A percentile compares a stretch with the other conserved stretches of the same genome.
phyloP scores from a whole-genome alignment of 305 asterid genomes.

The Plantago coronopus region DNA sequence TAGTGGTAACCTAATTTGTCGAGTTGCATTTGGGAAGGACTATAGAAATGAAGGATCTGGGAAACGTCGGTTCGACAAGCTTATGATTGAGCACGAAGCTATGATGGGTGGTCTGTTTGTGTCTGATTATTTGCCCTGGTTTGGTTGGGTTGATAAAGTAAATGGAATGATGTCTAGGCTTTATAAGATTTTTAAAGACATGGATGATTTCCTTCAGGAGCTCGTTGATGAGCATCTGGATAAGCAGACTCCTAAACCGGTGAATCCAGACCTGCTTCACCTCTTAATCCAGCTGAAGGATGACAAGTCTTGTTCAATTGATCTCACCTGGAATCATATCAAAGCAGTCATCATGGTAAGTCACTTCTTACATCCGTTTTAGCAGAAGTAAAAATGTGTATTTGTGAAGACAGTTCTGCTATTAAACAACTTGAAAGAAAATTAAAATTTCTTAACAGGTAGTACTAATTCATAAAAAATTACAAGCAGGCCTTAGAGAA shows the following conservation, averaged over 20 bases:
- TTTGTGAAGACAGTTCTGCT: no score
- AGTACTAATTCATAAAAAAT: no score
- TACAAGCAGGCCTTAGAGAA: no score
- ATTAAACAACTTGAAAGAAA: no score
- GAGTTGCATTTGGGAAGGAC: constrained; percentile 30
- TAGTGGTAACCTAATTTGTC: constrained; percentile 16
- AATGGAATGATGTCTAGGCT: constrained; percentile 23
- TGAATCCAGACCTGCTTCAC: constrained; percentile 28
- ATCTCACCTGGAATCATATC: constrained; percentile 36
- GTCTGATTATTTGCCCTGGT: constrained; percentile 27
- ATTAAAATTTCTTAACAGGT: no score
- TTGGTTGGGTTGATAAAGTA: constrained; percentile 29
- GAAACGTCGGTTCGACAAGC: constrained; percentile 12
- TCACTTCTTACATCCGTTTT: no score
- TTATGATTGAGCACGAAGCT: constrained; percentile 15
- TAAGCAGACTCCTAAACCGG: background rate
- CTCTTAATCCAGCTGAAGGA: constrained; percentile 32
- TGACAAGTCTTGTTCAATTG: constrained; percentile 17
- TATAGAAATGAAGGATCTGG: constrained; percentile 1
- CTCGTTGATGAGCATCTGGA: constrained; percentile 30
- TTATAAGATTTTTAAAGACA: constrained; percentile 10
- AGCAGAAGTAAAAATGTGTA: no score
- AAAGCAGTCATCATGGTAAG: constrained; percentile 39
- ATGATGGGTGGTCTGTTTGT: constrained; percentile 19
- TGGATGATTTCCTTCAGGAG: constrained; percentile 29